These are phyloP conservation scores for Populus euphratica DNA, from an alignment of 345 rosid genomes.

Conservation along the genomic window DNA sequence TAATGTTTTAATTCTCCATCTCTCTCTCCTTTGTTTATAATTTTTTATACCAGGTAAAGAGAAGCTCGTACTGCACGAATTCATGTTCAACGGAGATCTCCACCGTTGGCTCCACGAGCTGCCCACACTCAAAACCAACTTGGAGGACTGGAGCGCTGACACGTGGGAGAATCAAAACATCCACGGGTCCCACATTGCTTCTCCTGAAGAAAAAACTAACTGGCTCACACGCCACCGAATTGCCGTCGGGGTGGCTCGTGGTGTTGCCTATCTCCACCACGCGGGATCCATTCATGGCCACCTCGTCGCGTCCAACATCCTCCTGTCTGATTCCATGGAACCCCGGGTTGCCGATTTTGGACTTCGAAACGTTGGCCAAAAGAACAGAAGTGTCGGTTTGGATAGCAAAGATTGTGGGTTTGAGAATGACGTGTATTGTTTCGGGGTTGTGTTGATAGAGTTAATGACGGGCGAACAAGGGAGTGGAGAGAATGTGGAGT, in stretches of 20 bases:
- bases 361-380: constrained; percentile 30
- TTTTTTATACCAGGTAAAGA: constrained; percentile 45
- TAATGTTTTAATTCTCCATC: neutral
- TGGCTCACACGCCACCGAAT: constrained; percentile 84
- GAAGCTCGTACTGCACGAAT: constrained; percentile 75
- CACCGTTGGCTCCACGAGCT: constrained; percentile 94
- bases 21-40: neutral
- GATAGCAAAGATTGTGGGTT: constrained; percentile 10
- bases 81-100: constrained; percentile 83
- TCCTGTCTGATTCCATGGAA: constrained; percentile 65
- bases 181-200: constrained; percentile 24
- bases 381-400: neutral
- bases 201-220: constrained; percentile 49
- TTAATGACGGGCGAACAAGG: constrained; percentile 64
- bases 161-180: constrained; percentile 67
- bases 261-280: constrained; percentile 88
- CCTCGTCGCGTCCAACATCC: constrained; percentile 70
- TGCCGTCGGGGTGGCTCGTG: constrained; percentile 85
- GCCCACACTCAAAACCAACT: constrained; percentile 69
- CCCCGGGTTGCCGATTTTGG: constrained; percentile 81
- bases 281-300: constrained; percentile 79
- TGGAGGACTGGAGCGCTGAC: constrained; percentile 94
- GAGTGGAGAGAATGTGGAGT: constrained; percentile 45
- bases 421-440: constrained; percentile 62
- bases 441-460: constrained; percentile 70